phyloP scores from a whole-genome alignment of 805 yeast species.

The Yarrowia keelungensis region DNA sequence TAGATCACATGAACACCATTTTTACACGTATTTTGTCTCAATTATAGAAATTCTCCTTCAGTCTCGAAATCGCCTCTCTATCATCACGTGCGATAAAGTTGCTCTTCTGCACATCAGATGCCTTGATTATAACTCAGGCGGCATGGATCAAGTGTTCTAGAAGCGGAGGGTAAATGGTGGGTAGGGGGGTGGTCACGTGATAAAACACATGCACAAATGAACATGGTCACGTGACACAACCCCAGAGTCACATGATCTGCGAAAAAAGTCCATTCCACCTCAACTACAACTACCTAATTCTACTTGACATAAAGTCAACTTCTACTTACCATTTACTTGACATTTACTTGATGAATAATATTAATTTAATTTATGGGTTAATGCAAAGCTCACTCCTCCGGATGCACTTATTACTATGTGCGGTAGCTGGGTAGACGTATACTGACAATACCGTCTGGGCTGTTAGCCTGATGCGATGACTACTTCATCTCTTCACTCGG shows the following conservation, averaged over 20 bases:
- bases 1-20: background rate
- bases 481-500: background rate
- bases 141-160: background rate
- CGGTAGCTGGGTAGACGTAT: background rate
- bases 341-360: background rate
- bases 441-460: background rate
- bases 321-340: too few species aligned
- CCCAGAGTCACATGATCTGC: background rate
- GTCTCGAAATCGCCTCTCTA: background rate
- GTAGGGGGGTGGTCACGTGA: too few species aligned
- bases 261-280: too few species aligned
- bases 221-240: too few species aligned
- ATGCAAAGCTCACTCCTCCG: slow-evolving; percentile 21
- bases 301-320: too few species aligned
- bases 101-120: slow-evolving; percentile 11
- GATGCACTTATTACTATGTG: background rate
- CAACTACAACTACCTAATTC: too few species aligned
- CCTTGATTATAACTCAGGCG: slow-evolving; percentile 18
- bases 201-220: too few species aligned
- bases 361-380: slow-evolving; percentile 6
- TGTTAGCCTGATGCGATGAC: background rate
- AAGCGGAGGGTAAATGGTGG: too few species aligned
- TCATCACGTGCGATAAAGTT: slow-evolving; percentile 19
- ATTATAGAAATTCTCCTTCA: background rate
- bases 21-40: background rate